Conservation (phyloP, 2,329 filamentous ascomycete species). For the Venturia aucupariae region DNA sequence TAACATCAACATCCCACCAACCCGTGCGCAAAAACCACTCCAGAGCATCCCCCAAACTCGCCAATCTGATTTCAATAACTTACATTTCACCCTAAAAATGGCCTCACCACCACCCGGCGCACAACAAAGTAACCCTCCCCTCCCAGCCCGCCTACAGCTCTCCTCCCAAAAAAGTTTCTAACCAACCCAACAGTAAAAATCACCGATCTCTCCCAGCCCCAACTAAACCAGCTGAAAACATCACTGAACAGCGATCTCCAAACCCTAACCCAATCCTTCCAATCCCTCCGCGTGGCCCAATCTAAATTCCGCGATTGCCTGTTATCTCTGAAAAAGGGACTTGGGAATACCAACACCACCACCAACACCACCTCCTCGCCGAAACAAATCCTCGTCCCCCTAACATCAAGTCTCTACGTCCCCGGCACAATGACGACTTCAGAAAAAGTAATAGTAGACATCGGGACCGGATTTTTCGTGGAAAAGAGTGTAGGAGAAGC, state of each 20-base stretch:
- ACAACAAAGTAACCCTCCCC: not conserved
- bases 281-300: constrained; percentile 82
- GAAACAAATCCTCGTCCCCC: constrained; percentile 67
- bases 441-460: constrained; percentile 76
- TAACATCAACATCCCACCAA: not conserved
- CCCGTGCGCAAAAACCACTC: not conserved
- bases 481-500: constrained; percentile 67
- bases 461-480: constrained; percentile 89
- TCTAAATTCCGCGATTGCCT: constrained; percentile 88
- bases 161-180: not conserved
- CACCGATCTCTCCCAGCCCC: constrained; percentile 68
- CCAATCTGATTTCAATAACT: not conserved
- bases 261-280: constrained; percentile 82
- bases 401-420: constrained; percentile 93
- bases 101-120: not conserved
- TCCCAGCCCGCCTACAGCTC: not conserved
- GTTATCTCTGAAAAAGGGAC: constrained; percentile 58
- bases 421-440: constrained; percentile 67
- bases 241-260: constrained; percentile 94
- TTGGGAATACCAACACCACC: constrained; percentile 25
- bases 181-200: constrained; percentile 46
- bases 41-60: not conserved
- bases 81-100: not conserved
- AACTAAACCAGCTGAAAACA: constrained; percentile 86
- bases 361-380: not conserved